Conservation (phyloP, 1,284 basidiomycete species). For the Laetiporus sulphureus region DNA sequence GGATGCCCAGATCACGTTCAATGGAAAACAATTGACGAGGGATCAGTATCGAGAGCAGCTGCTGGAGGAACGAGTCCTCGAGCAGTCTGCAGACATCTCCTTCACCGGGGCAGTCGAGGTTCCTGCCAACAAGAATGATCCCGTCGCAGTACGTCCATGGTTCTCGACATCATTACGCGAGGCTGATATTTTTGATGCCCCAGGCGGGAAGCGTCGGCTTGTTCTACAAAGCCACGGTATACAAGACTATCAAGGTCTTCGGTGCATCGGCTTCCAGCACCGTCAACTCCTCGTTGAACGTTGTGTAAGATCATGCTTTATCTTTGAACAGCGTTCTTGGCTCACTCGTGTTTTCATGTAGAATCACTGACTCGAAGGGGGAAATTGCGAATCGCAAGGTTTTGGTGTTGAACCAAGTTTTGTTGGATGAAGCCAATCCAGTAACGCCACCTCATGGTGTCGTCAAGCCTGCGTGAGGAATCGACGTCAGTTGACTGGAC, state of each 20-base stretch:
- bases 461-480: no score
- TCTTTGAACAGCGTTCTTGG: no score
- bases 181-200: no score
- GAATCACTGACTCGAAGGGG: background rate
- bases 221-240: conserved; percentile 20
- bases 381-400: conserved; percentile 4
- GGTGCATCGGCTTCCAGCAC: conserved; percentile 16
- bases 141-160: conserved; percentile 16
- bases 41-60: conserved; percentile 22
- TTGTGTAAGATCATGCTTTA: conserved; percentile 22
- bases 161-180: no score
- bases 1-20: conserved; percentile 27
- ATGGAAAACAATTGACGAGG: conserved; percentile 23
- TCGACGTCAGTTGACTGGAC: no score
- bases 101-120: conserved; percentile 20
- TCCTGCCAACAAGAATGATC: conserved; percentile 8
- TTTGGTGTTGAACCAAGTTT: conserved; percentile 2
- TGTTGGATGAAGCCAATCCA: conserved; percentile 4
- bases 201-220: conserved; percentile 22
- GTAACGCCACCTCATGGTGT: conserved; percentile 1
- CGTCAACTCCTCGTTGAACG: conserved; percentile 22
- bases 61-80: conserved; percentile 15
- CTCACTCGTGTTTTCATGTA: no score
- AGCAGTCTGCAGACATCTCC: conserved; percentile 14
- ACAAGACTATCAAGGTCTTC: conserved; percentile 16